A percentile compares a stretch with the other conserved stretches of the same genome.
Conservation (phyloP, 169 alveolate genomes). For the Eimeria maxima region DNA sequence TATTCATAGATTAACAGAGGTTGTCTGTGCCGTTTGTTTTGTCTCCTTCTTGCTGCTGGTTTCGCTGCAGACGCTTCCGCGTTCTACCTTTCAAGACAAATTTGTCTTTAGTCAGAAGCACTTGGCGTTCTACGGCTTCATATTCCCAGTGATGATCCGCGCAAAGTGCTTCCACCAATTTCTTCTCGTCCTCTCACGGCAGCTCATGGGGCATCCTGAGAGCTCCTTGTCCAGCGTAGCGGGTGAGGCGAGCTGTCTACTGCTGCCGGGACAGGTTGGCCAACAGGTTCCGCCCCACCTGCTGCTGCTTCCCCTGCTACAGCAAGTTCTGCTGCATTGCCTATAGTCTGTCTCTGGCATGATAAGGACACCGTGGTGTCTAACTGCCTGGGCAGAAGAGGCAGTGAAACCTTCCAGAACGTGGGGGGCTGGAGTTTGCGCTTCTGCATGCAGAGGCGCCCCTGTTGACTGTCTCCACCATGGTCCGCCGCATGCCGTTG, state of each 20-base stretch:
- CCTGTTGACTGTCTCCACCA: not conserved
- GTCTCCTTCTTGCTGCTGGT: not conserved
- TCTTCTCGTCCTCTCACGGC: slow-evolving; percentile 53
- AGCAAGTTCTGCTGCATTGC: not conserved
- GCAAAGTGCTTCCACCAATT: slow-evolving; percentile 79
- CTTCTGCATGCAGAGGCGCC: slow-evolving; percentile 11
- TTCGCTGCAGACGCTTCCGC: slow-evolving; percentile 44
- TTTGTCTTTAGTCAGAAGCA: slow-evolving; percentile 73
- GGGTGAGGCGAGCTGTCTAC: not conserved
- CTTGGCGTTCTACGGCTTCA: slow-evolving; percentile 77
- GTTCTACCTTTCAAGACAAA: slow-evolving; percentile 12
- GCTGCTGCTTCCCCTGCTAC: not conserved
- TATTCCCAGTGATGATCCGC: slow-evolving; percentile 82
- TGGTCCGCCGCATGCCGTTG: slow-evolving; percentile 65
- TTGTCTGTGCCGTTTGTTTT: not conserved
- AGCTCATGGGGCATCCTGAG: not conserved
- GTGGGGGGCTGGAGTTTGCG: no score
- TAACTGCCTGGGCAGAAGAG: no score
- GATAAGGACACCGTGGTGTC: no score
- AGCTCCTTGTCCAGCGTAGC: not conserved
- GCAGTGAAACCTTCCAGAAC: no score
- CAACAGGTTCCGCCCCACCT: not conserved
- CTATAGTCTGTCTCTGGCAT: no score
- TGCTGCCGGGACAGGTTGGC: not conserved
- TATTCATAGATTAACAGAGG: not conserved